A percentile compares a stretch with the other conserved stretches of the same genome.
These are phyloP conservation scores for Clausena lansium DNA, from an alignment of 345 rosid species.

Conservation along the genomic window DNA sequence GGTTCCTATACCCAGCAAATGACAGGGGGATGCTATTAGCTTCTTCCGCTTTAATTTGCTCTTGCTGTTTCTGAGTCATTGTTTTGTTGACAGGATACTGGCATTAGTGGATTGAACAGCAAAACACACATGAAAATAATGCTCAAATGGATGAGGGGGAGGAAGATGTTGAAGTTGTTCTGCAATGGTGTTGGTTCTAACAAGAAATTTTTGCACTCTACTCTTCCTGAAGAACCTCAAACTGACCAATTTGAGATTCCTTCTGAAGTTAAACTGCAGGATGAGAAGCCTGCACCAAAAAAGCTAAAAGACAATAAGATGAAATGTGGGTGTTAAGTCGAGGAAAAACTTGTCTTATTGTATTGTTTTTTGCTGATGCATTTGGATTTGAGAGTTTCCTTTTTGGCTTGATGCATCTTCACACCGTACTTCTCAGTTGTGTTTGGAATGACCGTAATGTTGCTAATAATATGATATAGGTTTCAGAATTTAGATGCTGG, in stretches of 20 bases:
- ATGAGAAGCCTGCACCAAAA: conserved; percentile 24
- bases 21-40: neutral
- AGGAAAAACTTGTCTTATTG: neutral
- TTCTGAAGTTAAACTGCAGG: conserved; percentile 22
- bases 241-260: conserved; percentile 26
- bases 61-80: neutral
- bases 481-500: neutral
- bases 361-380: neutral
- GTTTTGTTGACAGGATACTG: conserved; percentile 54
- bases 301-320: conserved; percentile 22
- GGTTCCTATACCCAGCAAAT: neutral
- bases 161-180: conserved; percentile 73
- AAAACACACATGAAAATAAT: conserved; percentile 93
- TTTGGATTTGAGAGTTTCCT: neutral
- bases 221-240: conserved; percentile 69
- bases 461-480: neutral
- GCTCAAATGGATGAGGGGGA: conserved; percentile 98
- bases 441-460: neutral
- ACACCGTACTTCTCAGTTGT: neutral
- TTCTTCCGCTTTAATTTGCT: neutral
- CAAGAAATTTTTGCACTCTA: conserved; percentile 71
- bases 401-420: conserved; percentile 4
- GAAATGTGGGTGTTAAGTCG: neutral
- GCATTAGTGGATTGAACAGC: conserved; percentile 65
- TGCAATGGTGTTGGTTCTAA: conserved; percentile 78